Base-by-base conservation (phyloP, 306 rosid species). In the Luffa aegyptiaca region DNA sequence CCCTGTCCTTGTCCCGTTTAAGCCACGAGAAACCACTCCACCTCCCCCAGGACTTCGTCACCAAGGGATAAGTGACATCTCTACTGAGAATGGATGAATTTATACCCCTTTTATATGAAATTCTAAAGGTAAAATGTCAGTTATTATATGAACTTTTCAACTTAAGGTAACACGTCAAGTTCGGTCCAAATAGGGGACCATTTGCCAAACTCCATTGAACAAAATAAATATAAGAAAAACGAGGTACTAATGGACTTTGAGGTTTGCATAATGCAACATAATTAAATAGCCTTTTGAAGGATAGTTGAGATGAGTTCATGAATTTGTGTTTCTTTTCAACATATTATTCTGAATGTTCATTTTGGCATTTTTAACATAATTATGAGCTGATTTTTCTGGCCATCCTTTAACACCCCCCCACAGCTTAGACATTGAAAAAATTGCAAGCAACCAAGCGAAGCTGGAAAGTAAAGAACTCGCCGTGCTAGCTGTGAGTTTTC, bases 391-490 rank as follows among this genome's bases (percentile, higher is more conserved):
- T 68, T 39, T 41, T 37, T 10, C 18, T 71, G 76, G 39, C 20
- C 31, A 71, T 64, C n/a, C 71, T 64, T 4, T 64, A 8, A 8
- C n/a, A 0, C n/a, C 10, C 56, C 14, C 16, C 61, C 83, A 57
- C 93, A 93, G 98, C 86, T 77, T 80, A 76, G 90, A 93, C 49
- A 82, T 92, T 68, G 83, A 77, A 37, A 90, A 86, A 82, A 74
- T 88, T 39, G 86, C 72, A 12, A 84, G 83, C n/a, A 87, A 89
- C 81, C 93, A 93, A 81, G 90, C 86, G 49, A 83, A 79, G 69
- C 77, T 86, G 37, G 96, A 92, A 85, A 86, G 81, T 56, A 93
- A 86, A 84, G 96, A 90, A 84, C 91, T 92, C 41, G 90, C 92
- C 0, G 88, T 92, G 36, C 84, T 93, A 75, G 89, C 86, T 33